Conservation (phyloP, 805 yeast species). For the Komagataella pseudopastoris region DNA sequence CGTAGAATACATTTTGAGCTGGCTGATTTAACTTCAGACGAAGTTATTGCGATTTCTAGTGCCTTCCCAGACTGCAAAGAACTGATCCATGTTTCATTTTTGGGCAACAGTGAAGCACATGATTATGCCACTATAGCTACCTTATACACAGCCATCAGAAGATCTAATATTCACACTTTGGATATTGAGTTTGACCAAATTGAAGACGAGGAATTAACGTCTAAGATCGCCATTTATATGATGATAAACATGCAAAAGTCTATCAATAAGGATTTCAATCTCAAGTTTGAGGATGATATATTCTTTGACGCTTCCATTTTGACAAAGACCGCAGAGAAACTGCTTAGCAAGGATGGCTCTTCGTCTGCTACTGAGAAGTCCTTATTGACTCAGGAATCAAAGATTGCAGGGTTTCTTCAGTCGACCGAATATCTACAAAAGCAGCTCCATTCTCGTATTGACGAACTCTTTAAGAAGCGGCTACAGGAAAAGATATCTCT, state of each 20-base stretch:
- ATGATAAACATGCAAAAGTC: conserved; percentile 43
- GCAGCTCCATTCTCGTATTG: conserved; percentile 39
- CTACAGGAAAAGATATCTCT: conserved; percentile 31
- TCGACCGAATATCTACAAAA: conserved; percentile 34
- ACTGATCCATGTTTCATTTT: conserved; percentile 37
- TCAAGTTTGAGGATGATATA: conserved; percentile 34
- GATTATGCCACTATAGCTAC: conserved; percentile 30
- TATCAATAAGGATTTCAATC: conserved; percentile 17
- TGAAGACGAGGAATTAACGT: conserved; percentile 31
- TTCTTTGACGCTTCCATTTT: conserved; percentile 66
- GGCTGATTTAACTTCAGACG: conserved; percentile 31
- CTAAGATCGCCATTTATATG: conserved; percentile 39
- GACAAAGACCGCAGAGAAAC: conserved; percentile 59
- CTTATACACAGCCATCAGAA: conserved; percentile 34
- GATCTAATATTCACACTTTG: conserved; percentile 32
- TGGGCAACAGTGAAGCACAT: conserved; percentile 33
- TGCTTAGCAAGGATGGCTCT: conserved; percentile 24
- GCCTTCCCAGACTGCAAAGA: conserved; percentile 32
- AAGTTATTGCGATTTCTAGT: conserved; percentile 33
- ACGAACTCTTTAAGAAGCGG: conserved; percentile 30
- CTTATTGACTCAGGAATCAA: conserved; percentile 22
- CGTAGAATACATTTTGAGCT: conserved; percentile 42
- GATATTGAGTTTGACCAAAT: conserved; percentile 41
- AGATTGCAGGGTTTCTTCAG: conserved; percentile 36
- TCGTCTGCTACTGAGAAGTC: conserved; percentile 16